phyloP scores from a whole-genome alignment of 345 rosid species.

The Camelina hispida region DNA sequence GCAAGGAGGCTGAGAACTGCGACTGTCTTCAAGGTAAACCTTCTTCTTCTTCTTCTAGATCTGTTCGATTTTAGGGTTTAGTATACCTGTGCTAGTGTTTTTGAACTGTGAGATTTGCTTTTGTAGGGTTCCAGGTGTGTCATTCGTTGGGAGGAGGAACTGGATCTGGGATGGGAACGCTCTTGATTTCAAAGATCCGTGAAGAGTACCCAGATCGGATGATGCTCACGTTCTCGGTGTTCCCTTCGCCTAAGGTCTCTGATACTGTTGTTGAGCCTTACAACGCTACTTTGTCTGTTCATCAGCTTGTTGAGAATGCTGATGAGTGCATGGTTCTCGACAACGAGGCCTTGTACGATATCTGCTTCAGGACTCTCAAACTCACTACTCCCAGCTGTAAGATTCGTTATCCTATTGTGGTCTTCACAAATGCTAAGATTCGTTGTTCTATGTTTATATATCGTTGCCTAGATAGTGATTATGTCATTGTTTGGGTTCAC shows the following conservation, averaged over 20 bases:
- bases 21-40: conserved; percentile 32
- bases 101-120: not conserved
- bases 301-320: conserved; percentile 40
- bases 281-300: conserved; percentile 40
- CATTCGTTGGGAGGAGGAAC: conserved; percentile 41
- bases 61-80: not conserved
- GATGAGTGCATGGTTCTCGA: conserved; percentile 39
- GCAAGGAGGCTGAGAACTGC: conserved; percentile 40
- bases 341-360: conserved; percentile 25
- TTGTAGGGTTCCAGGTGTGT: conserved; percentile 36
- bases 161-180: conserved; percentile 42
- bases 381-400: conserved; percentile 38
- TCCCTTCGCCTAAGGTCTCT: conserved; percentile 36
- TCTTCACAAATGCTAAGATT: not conserved
- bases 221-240: conserved; percentile 37
- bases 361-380: conserved; percentile 32
- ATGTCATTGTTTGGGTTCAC: not conserved
- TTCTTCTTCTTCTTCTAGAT: conserved; percentile 4
- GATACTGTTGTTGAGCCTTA: conserved; percentile 43
- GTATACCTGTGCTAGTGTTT: not conserved
- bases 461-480: not conserved
- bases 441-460: not conserved
- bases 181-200: conserved; percentile 36
- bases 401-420: conserved; percentile 15
- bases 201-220: conserved; percentile 40